Evolutionary conservation across 108 stramenopile genomes (phyloP), one percentile per base, ranked within the genome.

Genomic region (Schizochytrium sp.): DNA sequence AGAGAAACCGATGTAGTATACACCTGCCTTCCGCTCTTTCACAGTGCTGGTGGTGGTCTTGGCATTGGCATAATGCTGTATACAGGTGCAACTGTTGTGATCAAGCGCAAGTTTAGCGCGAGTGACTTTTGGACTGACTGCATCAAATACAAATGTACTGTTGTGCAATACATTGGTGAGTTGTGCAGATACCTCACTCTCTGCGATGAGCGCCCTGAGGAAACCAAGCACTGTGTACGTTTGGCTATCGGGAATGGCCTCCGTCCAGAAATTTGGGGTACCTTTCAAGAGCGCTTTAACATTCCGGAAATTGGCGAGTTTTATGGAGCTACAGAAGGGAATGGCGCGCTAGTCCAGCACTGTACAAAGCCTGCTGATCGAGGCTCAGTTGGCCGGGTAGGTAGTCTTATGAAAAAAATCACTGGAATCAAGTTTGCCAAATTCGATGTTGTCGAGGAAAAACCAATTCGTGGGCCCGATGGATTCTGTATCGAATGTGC

Each of bases 131-230:
- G 92, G 47, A 17, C 28, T 10, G 94, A 94, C 91, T 89, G 91
- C 58, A 72, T 64, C 59, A 46, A n/a, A 61, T 57, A 91, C 56
- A 53, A 61, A 40, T 61, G 59, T 87, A 93, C 92, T 8, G 91
- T 92, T 5, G 61, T 93, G 61, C 93, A 93, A 89, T 94, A 94
- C 91, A 93, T 94, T 53, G 94, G 93, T 10, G 94, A 94, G 90
- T 64, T 94, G 15, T 92, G 91, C 46, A 83, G 92, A n/a, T 93
- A 92, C 76, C 72, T 93, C 53, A 41, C 56, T 42, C 3, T 12
- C 46, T 46, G 89, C 4, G n/a, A 61, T 3, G 46, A 60, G 46
- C 88, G 72, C 44, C 72, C 61, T 10, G 89, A 58, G 41, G 90
- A 88, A 60, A n/a, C 45, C 12, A 57, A 57, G 61, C 72, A 90